Conservation (phyloP, 129 eudicot species). For the Ambrosia trifida region DNA sequence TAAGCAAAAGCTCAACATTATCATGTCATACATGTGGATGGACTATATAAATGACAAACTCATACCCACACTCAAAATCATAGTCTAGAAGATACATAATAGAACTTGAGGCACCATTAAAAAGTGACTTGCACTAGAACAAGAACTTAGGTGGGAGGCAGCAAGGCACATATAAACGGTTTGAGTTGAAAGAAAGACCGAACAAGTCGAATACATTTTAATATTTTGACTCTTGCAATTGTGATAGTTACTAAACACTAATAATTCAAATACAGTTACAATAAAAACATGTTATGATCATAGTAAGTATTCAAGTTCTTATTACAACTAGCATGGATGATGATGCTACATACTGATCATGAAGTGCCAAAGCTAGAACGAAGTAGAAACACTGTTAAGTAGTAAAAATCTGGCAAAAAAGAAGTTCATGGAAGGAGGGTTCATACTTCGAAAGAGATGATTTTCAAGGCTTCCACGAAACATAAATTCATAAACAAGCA, state of each 20-base stretch:
- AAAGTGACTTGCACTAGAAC: background rate
- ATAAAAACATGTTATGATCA: constrained; percentile 9
- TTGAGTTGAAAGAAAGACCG: constrained; percentile 1
- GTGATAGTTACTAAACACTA: background rate
- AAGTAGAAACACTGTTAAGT: constrained; percentile 10
- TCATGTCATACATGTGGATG: background rate
- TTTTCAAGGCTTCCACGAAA: constrained; percentile 94
- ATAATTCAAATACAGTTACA: background rate
- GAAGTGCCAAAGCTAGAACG: constrained; percentile 6
- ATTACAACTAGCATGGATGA: background rate
- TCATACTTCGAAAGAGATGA: constrained; percentile 86
- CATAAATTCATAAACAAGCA: constrained; percentile 96
- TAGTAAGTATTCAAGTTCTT: background rate
- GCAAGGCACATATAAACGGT: background rate
- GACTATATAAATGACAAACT: constrained; percentile 1
- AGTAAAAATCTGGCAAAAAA: background rate
- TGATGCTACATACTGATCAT: background rate
- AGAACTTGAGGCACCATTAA: background rate
- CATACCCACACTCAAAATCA: constrained; percentile 5
- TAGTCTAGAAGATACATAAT: background rate
- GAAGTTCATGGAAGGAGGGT: constrained; percentile 27
- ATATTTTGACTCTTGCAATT: background rate
- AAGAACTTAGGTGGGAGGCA: background rate
- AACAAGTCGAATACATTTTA: background rate
- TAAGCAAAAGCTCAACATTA: background rate